Conservation (phyloP, 2,329 filamentous ascomycete species). For the Fusarium stilboides region DNA sequence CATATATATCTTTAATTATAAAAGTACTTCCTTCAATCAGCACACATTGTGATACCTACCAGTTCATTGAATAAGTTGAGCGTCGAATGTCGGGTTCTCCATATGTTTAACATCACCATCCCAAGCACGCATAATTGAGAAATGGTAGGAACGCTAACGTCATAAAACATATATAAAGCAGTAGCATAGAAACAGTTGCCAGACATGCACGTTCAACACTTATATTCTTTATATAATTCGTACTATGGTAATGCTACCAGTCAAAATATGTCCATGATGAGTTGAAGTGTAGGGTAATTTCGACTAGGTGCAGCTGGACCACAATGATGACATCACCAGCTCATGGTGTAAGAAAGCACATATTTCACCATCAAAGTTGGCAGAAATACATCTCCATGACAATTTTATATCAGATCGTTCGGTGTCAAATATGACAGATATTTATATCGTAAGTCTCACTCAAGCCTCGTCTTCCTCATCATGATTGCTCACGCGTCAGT, state of each 20-base stretch:
- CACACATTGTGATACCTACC: too few relatives aligned
- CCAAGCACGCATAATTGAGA: too few relatives aligned
- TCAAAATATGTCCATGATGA: background rate
- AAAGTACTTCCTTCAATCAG: conserved; percentile 11
- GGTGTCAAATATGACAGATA: conserved; percentile 46
- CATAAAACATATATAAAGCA: too few relatives aligned
- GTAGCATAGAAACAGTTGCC: too few relatives aligned
- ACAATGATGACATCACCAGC: conserved; percentile 43
- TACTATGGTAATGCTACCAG: background rate
- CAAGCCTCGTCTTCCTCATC: rapidly evolving
- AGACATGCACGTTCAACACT: too few relatives aligned
- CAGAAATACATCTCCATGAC: conserved; percentile 1
- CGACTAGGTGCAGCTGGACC: conserved; percentile 1
- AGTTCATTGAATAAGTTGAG: too few relatives aligned
- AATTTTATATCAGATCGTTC: background rate
- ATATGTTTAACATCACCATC: too few relatives aligned
- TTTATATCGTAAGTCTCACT: conserved; percentile 52
- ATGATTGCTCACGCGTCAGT: conserved; percentile 17
- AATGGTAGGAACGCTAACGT: too few relatives aligned
- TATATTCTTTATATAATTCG: background rate
- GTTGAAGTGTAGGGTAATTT: conserved; percentile 35
- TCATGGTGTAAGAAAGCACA: conserved; percentile 15
- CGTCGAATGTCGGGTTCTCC: too few relatives aligned
- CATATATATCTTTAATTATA: conserved; percentile 40
- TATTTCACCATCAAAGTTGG: background rate